Base-by-base conservation (phyloP, 1,284 basidiomycete species). In the Moesziomyces parantarcticus region DNA sequence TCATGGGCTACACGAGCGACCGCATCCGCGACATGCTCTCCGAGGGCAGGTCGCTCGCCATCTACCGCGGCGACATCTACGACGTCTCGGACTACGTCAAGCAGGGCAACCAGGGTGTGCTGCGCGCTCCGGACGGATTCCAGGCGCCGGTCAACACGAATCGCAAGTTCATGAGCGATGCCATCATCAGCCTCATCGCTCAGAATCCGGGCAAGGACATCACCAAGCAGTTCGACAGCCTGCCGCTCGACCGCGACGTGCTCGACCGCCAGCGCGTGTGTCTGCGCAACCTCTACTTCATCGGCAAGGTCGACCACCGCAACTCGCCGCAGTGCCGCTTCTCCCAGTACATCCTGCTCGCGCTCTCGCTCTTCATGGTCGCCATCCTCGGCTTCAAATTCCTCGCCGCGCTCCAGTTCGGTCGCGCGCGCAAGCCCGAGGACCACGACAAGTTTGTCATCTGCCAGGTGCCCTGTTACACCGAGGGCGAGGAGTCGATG, bases 371-470 rank as follows among this genome's bases (percentile, higher is more conserved):
- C 79, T 87, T 97, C 86, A 97, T 99, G 94, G 92, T 98, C 58
- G 87, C 90, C 59, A 92, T 98, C 81, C 96, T 99, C 80, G 94
- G 91, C 0, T 98, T 99, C 91, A 99, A 99, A 86, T 99, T 98
- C 87, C 86, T 98, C 66, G 93, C 94, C 0, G 95, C 94, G 0
- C 87, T 98, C 83, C 95, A 95, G 85, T 93, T 98, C 80, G 88
- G 89, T 48, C 86, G 90, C 13, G 87, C 90, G 44, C 89, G 93
- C 62, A 91, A 92, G 32, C 95, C 96, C 0, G 96, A 98, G 85
- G 91, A 97, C 78, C 93, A 97, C 82, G 96, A 98, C 87, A 97
- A 97, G 86, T 98, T 98, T 77, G 94, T 99, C 72, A 94, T 99
- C 73, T 97, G 94, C 84, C 97, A 98, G 83, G 94, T 99, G 0